Evolutionary conservation across 495 filamentous ascomycete genomes (phyloP), one percentile per base, ranked within the genome.

Genomic region (Gamarada debralockiae): DNA sequence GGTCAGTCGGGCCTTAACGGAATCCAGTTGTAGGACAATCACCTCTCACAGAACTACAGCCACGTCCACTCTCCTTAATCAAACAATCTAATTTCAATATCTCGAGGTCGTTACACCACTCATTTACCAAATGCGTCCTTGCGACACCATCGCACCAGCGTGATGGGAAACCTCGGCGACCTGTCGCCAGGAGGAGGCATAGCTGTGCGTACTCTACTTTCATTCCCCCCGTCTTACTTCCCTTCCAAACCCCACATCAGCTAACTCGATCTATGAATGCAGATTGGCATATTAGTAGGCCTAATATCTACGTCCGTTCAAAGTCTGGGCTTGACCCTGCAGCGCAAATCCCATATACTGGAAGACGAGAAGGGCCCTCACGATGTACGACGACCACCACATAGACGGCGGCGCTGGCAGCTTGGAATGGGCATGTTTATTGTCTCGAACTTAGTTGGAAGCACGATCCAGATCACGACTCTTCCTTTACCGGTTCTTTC

Each of bases 361-460:
- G 93, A 99, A 74, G 93, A 97, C 71, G 90, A 92, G 71, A 95
- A 95, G 70, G 79, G 78, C 33, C 82, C 87, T 2, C 82, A 89
- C 65, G 82, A 92, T 69, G 66, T 81, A 37, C 83, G 89, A 57
- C 75, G 93, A 59, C 93, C 93, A 25, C 90, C 95, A 3, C 92
- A 96, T 69, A 83, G 86, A 62, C 82, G 93, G 65, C 80, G 95
- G 66, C 79, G 90, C 78, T 99, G 93, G 93, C 93, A 99, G 85
- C 70, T 97, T 52, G 93, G 93, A 47, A 97, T 99, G 89, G 78
- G 84, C 58, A 95, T 99, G 83, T 99, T 97, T 73, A 81, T 99
- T 55, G 72, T 96, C 46, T 84, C 92, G 56, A 99, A 99, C 60
- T 78, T 99, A 49, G 75, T 97, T 47, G 93, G 93, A 20, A 96